Evolutionary conservation across 805 yeast species (phyloP).

Genomic region (Metschnikowia dekortorum): DNA sequence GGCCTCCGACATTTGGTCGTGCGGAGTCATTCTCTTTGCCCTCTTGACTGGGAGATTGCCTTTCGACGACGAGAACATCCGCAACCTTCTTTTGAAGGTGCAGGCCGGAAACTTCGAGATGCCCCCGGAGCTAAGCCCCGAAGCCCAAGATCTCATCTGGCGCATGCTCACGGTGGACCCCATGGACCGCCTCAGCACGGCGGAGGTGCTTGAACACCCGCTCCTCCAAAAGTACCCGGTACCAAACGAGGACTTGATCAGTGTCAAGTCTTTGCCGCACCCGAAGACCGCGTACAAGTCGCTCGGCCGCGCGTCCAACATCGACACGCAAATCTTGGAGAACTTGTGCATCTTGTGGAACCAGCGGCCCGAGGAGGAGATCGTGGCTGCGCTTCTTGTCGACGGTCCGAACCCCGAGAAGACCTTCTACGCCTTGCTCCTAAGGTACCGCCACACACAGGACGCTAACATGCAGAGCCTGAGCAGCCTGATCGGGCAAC

Average conservation of each 20-base stretch:
- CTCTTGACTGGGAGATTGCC: slow-evolving; percentile 77
- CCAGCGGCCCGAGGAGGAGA: slow-evolving; percentile 43
- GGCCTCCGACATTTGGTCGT: slow-evolving; percentile 85
- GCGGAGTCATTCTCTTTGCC: slow-evolving; percentile 80
- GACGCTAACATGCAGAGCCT: slow-evolving; percentile 17
- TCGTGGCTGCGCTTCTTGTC: slow-evolving; percentile 31
- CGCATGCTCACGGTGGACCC: slow-evolving; percentile 72
- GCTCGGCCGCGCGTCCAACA: slow-evolving; percentile 43
- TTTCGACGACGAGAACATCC: slow-evolving; percentile 76
- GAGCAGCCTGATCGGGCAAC: neutral
- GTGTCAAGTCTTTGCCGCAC: slow-evolving; percentile 48
- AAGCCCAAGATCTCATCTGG: slow-evolving; percentile 63
- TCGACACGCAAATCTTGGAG: slow-evolving; percentile 50
- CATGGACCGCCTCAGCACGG: slow-evolving; percentile 62
- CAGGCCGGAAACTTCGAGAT: slow-evolving; percentile 71
- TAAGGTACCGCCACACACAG: slow-evolving; percentile 42
- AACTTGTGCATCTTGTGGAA: slow-evolving; percentile 58
- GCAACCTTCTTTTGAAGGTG: slow-evolving; percentile 65
- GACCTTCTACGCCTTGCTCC: slow-evolving; percentile 42
- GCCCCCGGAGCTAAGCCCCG: slow-evolving; percentile 59
- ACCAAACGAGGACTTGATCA: slow-evolving; percentile 41
- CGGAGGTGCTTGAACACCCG: slow-evolving; percentile 57
- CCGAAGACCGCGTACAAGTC: slow-evolving; percentile 52
- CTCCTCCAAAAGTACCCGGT: slow-evolving; percentile 50
- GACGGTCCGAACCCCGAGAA: slow-evolving; percentile 43